A percentile compares a stretch with the other conserved stretches of the same genome.
Conservation (phyloP, 2,329 filamentous ascomycete species). For the Aspergillus uvarum region DNA sequence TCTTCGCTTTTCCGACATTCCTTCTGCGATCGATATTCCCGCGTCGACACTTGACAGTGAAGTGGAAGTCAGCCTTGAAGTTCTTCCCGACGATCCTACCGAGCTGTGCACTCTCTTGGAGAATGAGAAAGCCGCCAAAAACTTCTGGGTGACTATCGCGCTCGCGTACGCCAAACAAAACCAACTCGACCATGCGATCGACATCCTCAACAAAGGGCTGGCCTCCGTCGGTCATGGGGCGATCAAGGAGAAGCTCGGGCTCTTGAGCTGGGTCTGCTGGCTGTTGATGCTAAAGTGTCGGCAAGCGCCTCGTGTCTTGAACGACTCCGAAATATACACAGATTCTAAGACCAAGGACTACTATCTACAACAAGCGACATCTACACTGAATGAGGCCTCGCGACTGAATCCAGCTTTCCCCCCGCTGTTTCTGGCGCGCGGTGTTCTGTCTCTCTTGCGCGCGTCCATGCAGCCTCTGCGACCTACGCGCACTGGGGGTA, state of each 20-base stretch:
- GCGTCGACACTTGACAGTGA: constrained; percentile 62
- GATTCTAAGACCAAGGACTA: constrained; percentile 89
- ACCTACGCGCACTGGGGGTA: constrained; percentile 57
- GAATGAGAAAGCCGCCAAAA: constrained; percentile 86
- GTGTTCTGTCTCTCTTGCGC: constrained; percentile 82
- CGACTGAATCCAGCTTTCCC: constrained; percentile 90
- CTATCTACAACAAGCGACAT: constrained; percentile 87
- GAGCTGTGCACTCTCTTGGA: constrained; percentile 94
- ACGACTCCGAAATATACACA: constrained; percentile 63
- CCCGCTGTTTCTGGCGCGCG: constrained; percentile 85
- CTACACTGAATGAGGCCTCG: constrained; percentile 90
- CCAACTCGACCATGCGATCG: constrained; percentile 80
- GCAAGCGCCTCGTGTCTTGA: constrained; percentile 67
- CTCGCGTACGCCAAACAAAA: constrained; percentile 94
- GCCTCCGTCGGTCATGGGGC: constrained; percentile 68
- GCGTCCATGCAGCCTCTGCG: constrained; percentile 81
- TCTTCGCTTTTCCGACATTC: constrained; percentile 61
- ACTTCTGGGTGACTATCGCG: constrained; percentile 97
- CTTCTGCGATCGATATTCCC: constrained; percentile 63
- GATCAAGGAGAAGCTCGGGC: constrained; percentile 78
- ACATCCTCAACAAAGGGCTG: constrained; percentile 70
- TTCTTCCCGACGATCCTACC: constrained; percentile 87
- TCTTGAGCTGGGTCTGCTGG: constrained; percentile 85
- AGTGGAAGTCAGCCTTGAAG: constrained; percentile 91
- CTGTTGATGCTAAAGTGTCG: constrained; percentile 86